Base-by-base conservation (phyloP, 2,329 filamentous ascomycete species). In the Juglanconis oblonga region DNA sequence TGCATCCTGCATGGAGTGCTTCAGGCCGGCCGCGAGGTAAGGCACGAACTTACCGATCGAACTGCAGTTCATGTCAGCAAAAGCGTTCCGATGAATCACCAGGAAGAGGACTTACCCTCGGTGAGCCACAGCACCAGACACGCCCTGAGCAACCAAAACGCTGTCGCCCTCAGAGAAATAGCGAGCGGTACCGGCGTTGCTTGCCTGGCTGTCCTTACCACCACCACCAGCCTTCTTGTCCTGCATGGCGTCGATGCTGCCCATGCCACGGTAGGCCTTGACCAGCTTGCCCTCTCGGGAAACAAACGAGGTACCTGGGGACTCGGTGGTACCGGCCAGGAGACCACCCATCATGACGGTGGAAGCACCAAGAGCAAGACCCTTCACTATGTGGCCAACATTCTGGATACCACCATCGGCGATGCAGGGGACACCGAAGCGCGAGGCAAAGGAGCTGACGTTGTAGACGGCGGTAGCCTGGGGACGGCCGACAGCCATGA, bases 311-410 rank as follows among this genome's bases (percentile, higher is more conserved):
- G 94, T 93, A 66, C 95, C 96, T 40, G 95, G 95, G 42, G 94
- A 98, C 79, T 99, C 95, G 47, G 94, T 97, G 65, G 95, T 98
- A 74, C 96, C 95, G 54, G 95, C 95, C 66, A 99, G 85, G 56
- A 99, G 87, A 79, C 95, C 96, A 70, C 95, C 95, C 95, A 99
- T 99, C 95, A 99, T 99, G 74, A 99, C 89, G 42, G 93, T 96
- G 50, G 91, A 92, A 61, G 95, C 95, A 68, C 95, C 95, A 65
- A 99, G 87, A 51, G 95, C 89, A 66, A 99, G 87, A 73, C 93
- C 94, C 85, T 99, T 99, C 77, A 99, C 95, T 67, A 99, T 97
- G 81, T 99, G 96, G 58, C 95, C 95, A 67, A 99, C 91, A 72
- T 99, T 99, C 78, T 99, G 95, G 68, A 99, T 90, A 78, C 95